Conservation (phyloP, 768 basidiomycete species). For the Hericium erinaceus region DNA sequence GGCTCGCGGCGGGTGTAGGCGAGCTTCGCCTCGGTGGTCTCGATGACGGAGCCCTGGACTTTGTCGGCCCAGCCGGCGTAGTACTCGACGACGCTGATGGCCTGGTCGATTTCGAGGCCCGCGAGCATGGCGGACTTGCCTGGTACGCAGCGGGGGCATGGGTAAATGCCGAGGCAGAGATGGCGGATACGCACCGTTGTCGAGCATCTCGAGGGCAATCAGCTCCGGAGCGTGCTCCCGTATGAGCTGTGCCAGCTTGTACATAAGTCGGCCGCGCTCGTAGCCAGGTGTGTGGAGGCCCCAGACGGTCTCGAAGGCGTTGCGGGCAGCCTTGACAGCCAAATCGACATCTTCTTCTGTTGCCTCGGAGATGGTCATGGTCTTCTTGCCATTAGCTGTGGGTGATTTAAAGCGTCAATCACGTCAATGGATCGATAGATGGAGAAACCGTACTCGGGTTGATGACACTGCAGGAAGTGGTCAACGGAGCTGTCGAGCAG, state of each 20-base stretch:
- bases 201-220: constrained; percentile 64
- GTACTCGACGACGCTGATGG: constrained; percentile 53
- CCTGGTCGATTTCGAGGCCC: constrained; percentile 36
- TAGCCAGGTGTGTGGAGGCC: constrained; percentile 51
- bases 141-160: not conserved
- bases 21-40: constrained; percentile 41
- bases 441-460: constrained; percentile 36
- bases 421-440: not conserved
- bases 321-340: constrained; percentile 62
- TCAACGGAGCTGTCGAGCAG: not conserved
- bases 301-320: constrained; percentile 58
- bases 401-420: not conserved
- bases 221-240: constrained; percentile 53
- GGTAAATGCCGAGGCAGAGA: not conserved
- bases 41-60: constrained; percentile 64
- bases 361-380: constrained; percentile 50
- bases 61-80: constrained; percentile 93
- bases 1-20: constrained; percentile 58
- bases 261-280: constrained; percentile 47
- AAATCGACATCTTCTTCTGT: constrained; percentile 63
- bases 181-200: constrained; percentile 32
- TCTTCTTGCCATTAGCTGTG: constrained; percentile 44
- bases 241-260: constrained; percentile 56
- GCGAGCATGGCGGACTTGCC: constrained; percentile 49
- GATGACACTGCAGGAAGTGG: constrained; percentile 33